phyloP scores from a whole-genome alignment of 2,329 filamentous ascomycete genomes.

The Aureobasidium subglaciale region DNA sequence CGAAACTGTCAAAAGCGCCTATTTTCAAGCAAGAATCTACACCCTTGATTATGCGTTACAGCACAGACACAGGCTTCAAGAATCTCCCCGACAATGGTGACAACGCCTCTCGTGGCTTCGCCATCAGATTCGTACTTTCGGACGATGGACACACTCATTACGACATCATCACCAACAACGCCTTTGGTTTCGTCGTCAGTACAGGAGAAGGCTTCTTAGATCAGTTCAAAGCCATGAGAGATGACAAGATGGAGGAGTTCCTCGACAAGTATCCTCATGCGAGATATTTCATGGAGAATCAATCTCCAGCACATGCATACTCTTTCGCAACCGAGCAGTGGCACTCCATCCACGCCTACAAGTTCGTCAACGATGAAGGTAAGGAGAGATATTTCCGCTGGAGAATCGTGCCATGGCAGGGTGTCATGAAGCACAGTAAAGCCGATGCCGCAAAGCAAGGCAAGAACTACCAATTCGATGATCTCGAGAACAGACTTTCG shows the following conservation, averaged over 20 bases:
- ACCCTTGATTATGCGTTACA: conserved; percentile 24
- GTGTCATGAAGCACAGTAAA: conserved; percentile 14
- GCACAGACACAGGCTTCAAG: conserved; percentile 23
- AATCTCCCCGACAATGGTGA: conserved; percentile 23
- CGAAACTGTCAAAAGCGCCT: conserved; percentile 20
- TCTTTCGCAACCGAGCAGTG: conserved; percentile 12
- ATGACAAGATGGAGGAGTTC: conserved; percentile 1
- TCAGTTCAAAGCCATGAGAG: neutral
- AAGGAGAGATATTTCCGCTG: conserved; percentile 3
- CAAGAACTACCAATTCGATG: neutral
- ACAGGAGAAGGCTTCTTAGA: neutral
- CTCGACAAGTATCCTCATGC: conserved; percentile 1
- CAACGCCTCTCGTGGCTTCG: conserved; percentile 19
- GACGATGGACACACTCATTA: conserved; percentile 19
- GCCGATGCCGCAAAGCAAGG: neutral
- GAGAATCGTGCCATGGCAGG: conserved; percentile 3
- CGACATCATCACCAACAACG: conserved; percentile 20
- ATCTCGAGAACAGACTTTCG: neutral
- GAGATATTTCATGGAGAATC: conserved; percentile 6
- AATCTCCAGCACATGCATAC: neutral
- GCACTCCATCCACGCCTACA: conserved; percentile 4
- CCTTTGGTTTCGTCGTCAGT: conserved; percentile 15
- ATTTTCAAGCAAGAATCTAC: conserved; percentile 22
- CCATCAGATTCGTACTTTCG: conserved; percentile 17
- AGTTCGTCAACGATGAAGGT: neutral